Evolutionary conservation across 2,329 filamentous ascomycete genomes (phyloP), one percentile per base, ranked within the genome.

Genomic region (Corynespora cassiicola): DNA sequence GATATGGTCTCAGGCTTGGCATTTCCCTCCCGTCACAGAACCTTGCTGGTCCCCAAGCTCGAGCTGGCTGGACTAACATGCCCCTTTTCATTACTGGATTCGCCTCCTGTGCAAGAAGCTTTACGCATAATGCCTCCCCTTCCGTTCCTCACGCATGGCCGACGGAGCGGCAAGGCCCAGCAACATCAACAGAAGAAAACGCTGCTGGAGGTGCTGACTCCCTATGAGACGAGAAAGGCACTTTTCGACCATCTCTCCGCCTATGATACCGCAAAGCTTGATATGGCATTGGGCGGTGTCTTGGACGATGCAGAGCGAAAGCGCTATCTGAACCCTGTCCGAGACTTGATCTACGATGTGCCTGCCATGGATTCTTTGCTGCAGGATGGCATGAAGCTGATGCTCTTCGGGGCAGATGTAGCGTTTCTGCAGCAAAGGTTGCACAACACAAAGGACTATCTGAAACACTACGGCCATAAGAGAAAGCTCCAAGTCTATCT

Each of bases 221-320:
- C 14, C 7, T 30, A 30, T 20, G 19, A 29, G 24, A 30, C 12
- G 6, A 16, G 25, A 16, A 21, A 14, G 5, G 11, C 18, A 14
- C 8, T 37, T n/a, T 15, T 37, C 15, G 2, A 30, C 6, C 30
- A 37, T n/a, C 16, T 37, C 17, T 37, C 25, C 15, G 34, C 34
- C n/a, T 37, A 37, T 17, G 25, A 37, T 30, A n/a, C 25, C 25
- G 25, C 34, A 4, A 37, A 37, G 15, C 26, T 37, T 16, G 15
- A 29, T 23, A 9, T 15, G 7, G 9, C 11, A 3, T 15, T 37
- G n/a, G 15, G 14, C 9, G 11, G 17, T 19, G 21, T 21, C 22
- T 14, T 37, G 8, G 14, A 22, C n/a, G 6, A 6, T 7, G 23
- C 3, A 24, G 34, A 37, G 18, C 16, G 19, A 8, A 3, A 30